Evolutionary conservation across 768 basidiomycete genomes (phyloP), one percentile per base, ranked within the genome.

Genomic region (Hygrophoropsis aurantiaca): DNA sequence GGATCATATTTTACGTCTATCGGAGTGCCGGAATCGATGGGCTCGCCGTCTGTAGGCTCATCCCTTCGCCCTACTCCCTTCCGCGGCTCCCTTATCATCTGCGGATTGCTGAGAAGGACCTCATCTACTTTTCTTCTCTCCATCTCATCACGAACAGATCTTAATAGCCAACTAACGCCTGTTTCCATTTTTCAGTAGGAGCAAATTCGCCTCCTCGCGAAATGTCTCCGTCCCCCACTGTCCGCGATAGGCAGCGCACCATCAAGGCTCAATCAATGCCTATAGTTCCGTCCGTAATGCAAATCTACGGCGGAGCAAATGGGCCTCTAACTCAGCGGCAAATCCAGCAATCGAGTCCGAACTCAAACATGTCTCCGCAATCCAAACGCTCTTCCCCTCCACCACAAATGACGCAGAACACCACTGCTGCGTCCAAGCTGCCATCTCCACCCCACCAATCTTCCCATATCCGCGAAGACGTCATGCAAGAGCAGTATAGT

Each of bases 221-320:
- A 47, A 64, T 66, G 52, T 70, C 74, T 26, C 72, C 74, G 2
- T 75, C 73, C 1, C 74, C 73, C 24, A 63, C 62, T 30, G 64
- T 64, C 43, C 67, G 68, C 15, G 69, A 73, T 43, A 77, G 67
- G 68, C 82, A 65, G 50, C 73, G 85, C 30, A 69, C 80, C 9
- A 57, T 73, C 19, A 85, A 85, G 56, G 58, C 80, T 1, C 78
- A 80, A 52, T 82, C 84, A 0, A 73, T 85, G 71, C 80, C 84
- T 47, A 67, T 80, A 59, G 80, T 82, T 4, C 81, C 84, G 20
- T 70, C 73, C 18, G 73, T 81, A 40, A 69, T 77, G 59, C 79
- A 81, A 52, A 66, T 82, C 13, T 82, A 79, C 58, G 57, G 58
- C 42, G 51, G 54, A 9, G 66, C 71, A 62, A 55, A 68, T 50